Evolutionary conservation across 345 rosid genomes (phyloP), one percentile per base, ranked within the genome.

Genomic region (Isatis tinctoria): DNA sequence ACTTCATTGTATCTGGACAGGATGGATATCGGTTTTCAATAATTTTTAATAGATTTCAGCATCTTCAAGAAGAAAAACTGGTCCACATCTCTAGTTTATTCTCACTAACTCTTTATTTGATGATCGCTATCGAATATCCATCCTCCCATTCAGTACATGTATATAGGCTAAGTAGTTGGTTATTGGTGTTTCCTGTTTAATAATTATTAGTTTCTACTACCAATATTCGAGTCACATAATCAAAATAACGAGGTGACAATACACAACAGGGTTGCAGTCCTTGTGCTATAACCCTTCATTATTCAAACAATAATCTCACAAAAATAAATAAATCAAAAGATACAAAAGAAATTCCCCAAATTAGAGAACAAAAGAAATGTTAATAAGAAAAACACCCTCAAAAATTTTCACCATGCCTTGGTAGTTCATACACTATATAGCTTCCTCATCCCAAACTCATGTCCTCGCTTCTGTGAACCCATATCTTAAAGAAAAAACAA

Each of bases 1-100:
- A 61, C 74, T 68, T 67, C 74, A 52, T 68, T 75, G 79, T 60
- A 75, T 30, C 57, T 49, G 57, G 79, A 67, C 79, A 68, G 5
- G 18, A 41, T 57, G 63, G 22, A 20, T 60, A 10, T 40, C 22
- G 49, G 33, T 59, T 53, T 64, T 49, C 35, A 18, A 17, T 37
- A 11, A 11, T 26, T 44, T 40, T 51, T 51, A 54, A 7, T 43
- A 56, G 26, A 33, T 35, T 12, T 73, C 64, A 47, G n/a, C 77
- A 43, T 52, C 37, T 64, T 60, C 57, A 60, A 66, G 35, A 68
- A 52, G 11, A 28, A 48, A 20, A 56, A 35, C 17, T 51, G 74
- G 35, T 67, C 74, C 68, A 74, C 68, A 67, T 58, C 69, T 60
- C 63, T 52, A 49, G 14, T 59, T 67, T 59, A 13, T 20, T 4